phyloP scores from a whole-genome alignment of 2,329 filamentous ascomycete species.

The Madurella mycetomatis region DNA sequence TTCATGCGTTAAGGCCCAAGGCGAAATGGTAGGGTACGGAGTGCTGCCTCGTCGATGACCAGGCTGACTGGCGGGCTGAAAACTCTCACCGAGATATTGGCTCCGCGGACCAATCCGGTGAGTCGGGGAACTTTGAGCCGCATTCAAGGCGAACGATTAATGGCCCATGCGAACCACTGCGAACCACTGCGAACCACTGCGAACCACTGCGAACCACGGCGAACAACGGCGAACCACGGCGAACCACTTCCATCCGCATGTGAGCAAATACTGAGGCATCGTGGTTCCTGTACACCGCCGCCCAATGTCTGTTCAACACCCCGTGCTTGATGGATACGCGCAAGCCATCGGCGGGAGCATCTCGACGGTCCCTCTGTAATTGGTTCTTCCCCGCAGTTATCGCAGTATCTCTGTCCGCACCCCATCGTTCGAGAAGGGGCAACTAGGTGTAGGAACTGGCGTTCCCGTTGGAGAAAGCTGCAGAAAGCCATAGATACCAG shows the following conservation, averaged over 20 bases:
- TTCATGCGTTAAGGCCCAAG: constrained; percentile 20
- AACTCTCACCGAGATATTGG: constrained; percentile 18
- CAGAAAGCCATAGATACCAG: background rate
- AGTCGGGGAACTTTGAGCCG: constrained; percentile 9
- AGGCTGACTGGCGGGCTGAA: constrained; percentile 21
- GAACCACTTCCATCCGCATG: constrained; percentile 1
- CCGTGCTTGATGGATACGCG: background rate
- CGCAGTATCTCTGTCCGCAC: background rate
- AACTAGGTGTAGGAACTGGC: background rate
- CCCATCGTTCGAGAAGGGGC: background rate
- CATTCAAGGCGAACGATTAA: constrained; percentile 14
- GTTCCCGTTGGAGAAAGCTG: background rate
- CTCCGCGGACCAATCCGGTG: constrained; percentile 17
- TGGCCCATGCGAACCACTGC: constrained; percentile 7
- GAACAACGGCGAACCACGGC: background rate
- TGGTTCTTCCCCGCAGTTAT: background rate
- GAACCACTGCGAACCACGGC: background rate
- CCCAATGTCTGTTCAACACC: background rate
- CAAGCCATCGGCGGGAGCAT: background rate
- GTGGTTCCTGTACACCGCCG: background rate
- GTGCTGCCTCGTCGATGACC: constrained; percentile 6
- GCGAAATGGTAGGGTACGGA: constrained; percentile 12
- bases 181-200: constrained; percentile 2
- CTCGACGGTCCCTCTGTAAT: background rate
- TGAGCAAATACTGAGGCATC: background rate